Conservation (phyloP, 2,329 filamentous ascomycete genomes). For the Corynespora cassiicola region DNA sequence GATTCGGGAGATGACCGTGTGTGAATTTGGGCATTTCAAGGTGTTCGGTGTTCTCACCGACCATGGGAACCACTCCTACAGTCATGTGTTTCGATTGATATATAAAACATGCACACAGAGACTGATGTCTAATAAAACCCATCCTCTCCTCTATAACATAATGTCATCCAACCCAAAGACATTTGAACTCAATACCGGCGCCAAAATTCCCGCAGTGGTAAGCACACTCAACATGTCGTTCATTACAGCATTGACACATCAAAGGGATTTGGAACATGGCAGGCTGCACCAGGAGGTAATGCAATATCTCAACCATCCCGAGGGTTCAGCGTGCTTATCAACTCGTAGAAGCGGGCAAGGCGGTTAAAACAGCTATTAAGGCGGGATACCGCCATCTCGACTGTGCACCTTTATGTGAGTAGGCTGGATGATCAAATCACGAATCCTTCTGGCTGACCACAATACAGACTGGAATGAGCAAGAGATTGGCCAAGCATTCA, state of each 20-base stretch:
- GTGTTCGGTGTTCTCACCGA: constrained; percentile 5
- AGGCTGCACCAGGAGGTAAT: constrained; percentile 14
- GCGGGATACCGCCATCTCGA: constrained; percentile 20
- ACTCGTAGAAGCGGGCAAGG: constrained; percentile 15
- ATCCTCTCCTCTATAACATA: constrained; percentile 4
- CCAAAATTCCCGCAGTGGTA: constrained; percentile 13
- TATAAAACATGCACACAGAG: too few species aligned
- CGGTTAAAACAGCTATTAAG: constrained; percentile 36
- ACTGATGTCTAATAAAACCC: too few species aligned
- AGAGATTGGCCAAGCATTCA: constrained; percentile 13
- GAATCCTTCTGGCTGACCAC: too few species aligned
- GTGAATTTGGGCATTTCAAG: too few species aligned
- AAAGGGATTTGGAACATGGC: constrained; percentile 25
- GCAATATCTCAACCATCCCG: too few species aligned
- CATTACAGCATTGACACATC: too few species aligned
- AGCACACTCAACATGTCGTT: too few species aligned
- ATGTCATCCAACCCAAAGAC: constrained; percentile 26
- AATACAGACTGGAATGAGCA: constrained; percentile 14
- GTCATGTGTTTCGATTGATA: too few species aligned
- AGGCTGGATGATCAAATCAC: neutral
- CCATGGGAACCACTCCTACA: too few species aligned
- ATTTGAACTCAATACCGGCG: constrained; percentile 15
- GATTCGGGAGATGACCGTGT: too few species aligned
- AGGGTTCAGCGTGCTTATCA: too few species aligned
- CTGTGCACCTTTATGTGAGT: constrained; percentile 6